A percentile compares a stretch with the other conserved stretches of the same genome.
These are phyloP conservation scores for Lentinula sp. DNA, from an alignment of 768 basidiomycete genomes.

Conservation along the genomic window DNA sequence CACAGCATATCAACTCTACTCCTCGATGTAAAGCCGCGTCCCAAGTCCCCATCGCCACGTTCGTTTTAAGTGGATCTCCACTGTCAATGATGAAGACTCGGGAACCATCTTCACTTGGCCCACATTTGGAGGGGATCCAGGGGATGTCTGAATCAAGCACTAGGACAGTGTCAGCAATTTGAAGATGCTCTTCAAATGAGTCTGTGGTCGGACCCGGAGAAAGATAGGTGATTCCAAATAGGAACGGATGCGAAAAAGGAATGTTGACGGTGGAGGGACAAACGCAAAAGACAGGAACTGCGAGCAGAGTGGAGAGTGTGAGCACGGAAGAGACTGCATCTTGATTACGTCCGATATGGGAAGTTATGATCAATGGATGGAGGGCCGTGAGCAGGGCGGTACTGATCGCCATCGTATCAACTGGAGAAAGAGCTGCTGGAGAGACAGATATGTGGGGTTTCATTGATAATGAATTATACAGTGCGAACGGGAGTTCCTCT, in stretches of 20 bases:
- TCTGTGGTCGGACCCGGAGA: constrained; percentile 33
- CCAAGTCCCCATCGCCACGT: constrained; percentile 36
- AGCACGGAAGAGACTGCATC: constrained; percentile 38
- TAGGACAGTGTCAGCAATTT: constrained; percentile 55
- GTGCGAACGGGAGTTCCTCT: constrained; percentile 42
- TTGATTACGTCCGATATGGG: constrained; percentile 52
- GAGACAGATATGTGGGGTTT: constrained; percentile 49
- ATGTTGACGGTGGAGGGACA: constrained; percentile 48
- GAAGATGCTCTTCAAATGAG: constrained; percentile 26
- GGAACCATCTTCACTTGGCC: constrained; percentile 28
- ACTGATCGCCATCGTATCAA: constrained; percentile 33
- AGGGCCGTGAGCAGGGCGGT: constrained; percentile 42
- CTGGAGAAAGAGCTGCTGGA: constrained; percentile 38
- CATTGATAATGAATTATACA: constrained; percentile 22
- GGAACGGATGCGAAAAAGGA: constrained; percentile 51
- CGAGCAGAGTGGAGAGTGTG: constrained; percentile 42
- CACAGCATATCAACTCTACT: constrained; percentile 46
- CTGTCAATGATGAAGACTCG: constrained; percentile 56
- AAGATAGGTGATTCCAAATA: constrained; percentile 48
- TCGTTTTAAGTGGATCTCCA: constrained; percentile 54
- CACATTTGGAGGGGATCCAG: constrained; percentile 51
- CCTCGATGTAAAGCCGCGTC: constrained; percentile 36
- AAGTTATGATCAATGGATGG: constrained; percentile 60
- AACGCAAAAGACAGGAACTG: constrained; percentile 47
- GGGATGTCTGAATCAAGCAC: constrained; percentile 63